These are phyloP conservation scores for Chlamydomonas sp. DNA, from an alignment of 139 green algal species.

Conservation along the genomic window DNA sequence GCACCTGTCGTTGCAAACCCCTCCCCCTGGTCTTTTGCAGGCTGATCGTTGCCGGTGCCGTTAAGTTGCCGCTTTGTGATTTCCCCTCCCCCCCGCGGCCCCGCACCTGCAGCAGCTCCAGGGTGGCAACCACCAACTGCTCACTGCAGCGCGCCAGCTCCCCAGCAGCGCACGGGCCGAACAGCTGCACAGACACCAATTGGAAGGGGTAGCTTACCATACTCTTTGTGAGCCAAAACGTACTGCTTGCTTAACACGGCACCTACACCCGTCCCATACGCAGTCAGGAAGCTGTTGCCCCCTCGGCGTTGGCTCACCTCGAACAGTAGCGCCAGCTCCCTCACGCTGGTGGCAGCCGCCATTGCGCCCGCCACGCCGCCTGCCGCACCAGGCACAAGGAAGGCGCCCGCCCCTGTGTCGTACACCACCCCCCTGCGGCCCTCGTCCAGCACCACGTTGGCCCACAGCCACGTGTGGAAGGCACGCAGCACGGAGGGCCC, in stretches of 20 bases:
- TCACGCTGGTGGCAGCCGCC: constrained; percentile 7
- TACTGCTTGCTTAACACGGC: too few species aligned
- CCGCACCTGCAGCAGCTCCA: constrained; percentile 28
- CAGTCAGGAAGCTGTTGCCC: too few species aligned
- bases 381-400: background rate
- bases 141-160: constrained; percentile 1
- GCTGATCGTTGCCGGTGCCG: too few species aligned
- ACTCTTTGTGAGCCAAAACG: too few species aligned
- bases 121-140: background rate
- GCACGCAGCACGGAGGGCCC: background rate
- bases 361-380: background rate
- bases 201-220: background rate
- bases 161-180: constrained; percentile 16
- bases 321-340: constrained; percentile 17
- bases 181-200: background rate
- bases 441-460: constrained; percentile 1
- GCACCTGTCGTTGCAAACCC: too few species aligned
- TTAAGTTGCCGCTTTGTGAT: background rate
- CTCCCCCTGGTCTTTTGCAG: too few species aligned
- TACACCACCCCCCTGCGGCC: background rate
- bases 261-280: too few species aligned
- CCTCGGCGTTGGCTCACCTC: constrained; percentile 2
- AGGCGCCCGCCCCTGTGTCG: constrained; percentile 12
- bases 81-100: background rate
- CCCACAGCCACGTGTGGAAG: constrained; percentile 9